Evolutionary conservation across 495 filamentous ascomycete genomes (phyloP).

Genomic region (Pseudevernia furfuracea): DNA sequence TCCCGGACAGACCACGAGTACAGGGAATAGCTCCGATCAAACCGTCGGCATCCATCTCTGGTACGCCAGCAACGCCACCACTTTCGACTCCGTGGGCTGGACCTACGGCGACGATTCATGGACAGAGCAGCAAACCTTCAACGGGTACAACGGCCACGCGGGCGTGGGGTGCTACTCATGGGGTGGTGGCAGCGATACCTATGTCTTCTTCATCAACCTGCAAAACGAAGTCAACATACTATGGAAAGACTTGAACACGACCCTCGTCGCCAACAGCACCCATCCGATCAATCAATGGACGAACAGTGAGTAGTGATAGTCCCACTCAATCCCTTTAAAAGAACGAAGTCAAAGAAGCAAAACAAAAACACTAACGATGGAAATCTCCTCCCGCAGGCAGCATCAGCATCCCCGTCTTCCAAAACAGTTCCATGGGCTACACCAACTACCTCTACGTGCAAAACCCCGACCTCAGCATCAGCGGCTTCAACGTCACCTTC

Average conservation of each 20-base stretch:
- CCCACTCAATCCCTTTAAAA: not conserved
- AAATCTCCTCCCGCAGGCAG: not conserved
- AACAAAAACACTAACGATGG: not conserved
- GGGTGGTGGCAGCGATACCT: conserved; percentile 24
- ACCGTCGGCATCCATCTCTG: conserved; percentile 31
- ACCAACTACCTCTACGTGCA: conserved; percentile 26
- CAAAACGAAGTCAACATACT: conserved; percentile 22
- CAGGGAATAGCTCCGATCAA: conserved; percentile 22
- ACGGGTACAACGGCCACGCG: conserved; percentile 29
- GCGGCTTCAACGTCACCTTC: conserved; percentile 22
- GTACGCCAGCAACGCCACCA: conserved; percentile 29
- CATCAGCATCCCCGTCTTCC: conserved; percentile 21
- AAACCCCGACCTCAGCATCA: conserved; percentile 22
- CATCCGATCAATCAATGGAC: conserved; percentile 24
- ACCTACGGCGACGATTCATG: conserved; percentile 26
- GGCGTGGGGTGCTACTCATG: conserved; percentile 32
- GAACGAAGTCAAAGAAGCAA: too few species aligned
- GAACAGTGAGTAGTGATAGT: conserved; percentile 13
- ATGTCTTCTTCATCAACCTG: conserved; percentile 22
- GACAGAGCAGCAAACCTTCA: conserved; percentile 25
- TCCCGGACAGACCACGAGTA: conserved; percentile 12
- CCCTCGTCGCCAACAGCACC: conserved; percentile 3
- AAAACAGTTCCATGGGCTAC: conserved; percentile 24
- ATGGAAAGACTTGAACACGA: conserved; percentile 26
- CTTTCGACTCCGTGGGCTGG: conserved; percentile 32